These are phyloP conservation scores for Diaporthe sp. DNA, from an alignment of 2,329 filamentous ascomycete species.

Conservation along the genomic window DNA sequence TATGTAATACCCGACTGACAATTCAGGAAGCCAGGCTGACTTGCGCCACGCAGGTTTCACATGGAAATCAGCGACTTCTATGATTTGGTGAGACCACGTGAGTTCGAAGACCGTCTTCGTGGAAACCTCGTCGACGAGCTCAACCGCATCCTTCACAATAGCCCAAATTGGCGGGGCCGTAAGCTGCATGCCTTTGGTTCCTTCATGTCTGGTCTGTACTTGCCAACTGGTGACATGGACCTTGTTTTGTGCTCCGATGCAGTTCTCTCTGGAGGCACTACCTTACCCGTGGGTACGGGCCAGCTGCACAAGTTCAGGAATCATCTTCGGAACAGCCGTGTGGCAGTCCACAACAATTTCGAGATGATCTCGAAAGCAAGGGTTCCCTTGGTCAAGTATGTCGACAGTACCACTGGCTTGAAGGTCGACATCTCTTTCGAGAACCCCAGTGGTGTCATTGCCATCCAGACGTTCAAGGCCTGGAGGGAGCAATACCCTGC, in stretches of 20 bases:
- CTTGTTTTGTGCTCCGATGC: constrained; percentile 77
- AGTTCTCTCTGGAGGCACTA: constrained; percentile 64
- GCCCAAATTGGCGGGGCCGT: constrained; percentile 41
- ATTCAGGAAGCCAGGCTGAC: constrained; percentile 31
- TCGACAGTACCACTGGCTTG: constrained; percentile 80
- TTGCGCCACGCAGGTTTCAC: constrained; percentile 71
- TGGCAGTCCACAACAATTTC: constrained; percentile 69
- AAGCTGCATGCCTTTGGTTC: constrained; percentile 87
- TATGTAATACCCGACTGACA: neutral
- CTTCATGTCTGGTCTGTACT: constrained; percentile 82
- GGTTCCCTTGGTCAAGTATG: constrained; percentile 92
- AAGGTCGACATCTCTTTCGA: constrained; percentile 96
- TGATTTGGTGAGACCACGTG: constrained; percentile 80
- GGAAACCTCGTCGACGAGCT: constrained; percentile 78
- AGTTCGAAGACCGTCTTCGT: constrained; percentile 82
- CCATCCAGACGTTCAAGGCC: constrained; percentile 80
- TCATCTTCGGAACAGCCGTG: constrained; percentile 64
- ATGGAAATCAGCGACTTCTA: constrained; percentile 93
- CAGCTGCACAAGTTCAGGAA: constrained; percentile 71
- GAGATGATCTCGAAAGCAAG: constrained; percentile 80
- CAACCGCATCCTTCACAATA: constrained; percentile 60
- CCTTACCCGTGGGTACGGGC: constrained; percentile 57
- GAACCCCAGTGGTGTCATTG: constrained; percentile 83
- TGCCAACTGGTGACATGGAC: constrained; percentile 89
- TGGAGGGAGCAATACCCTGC: constrained; percentile 86